Evolutionary conservation across 805 yeast genomes (phyloP).

Genomic region (Metschnikowia shivogae): DNA sequence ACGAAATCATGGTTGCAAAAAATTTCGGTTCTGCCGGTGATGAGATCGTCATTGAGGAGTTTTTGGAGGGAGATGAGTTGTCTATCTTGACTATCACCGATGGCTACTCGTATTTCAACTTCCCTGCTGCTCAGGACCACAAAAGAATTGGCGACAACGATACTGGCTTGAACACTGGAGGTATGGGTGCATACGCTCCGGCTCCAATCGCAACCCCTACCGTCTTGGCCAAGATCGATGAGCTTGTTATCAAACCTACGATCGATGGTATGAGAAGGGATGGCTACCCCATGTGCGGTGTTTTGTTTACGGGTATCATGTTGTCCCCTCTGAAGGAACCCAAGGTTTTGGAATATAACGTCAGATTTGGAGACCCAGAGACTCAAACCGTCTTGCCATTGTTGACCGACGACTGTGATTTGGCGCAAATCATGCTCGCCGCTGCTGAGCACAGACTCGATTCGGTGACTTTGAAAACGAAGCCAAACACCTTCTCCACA

Average conservation of each 20-base stretch:
- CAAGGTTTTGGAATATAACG: constrained; percentile 93
- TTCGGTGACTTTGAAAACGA: constrained; percentile 58
- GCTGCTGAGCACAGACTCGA: constrained; percentile 93
- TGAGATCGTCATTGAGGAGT: constrained; percentile 90
- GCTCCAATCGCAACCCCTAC: constrained; percentile 89
- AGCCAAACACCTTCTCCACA: constrained; percentile 61
- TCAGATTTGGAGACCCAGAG: constrained; percentile 98
- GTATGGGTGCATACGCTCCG: constrained; percentile 99
- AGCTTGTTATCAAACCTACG: constrained; percentile 79
- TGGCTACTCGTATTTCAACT: constrained; percentile 84
- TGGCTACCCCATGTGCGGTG: constrained; percentile 93
- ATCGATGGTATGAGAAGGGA: constrained; percentile 95
- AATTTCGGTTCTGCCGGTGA: constrained; percentile 94
- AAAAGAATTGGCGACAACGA: constrained; percentile 94
- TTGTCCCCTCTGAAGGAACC: constrained; percentile 78
- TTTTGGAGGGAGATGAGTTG: constrained; percentile 93
- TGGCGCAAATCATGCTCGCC: constrained; percentile 89
- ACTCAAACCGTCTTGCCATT: constrained; percentile 94
- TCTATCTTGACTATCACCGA: constrained; percentile 89
- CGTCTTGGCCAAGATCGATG: constrained; percentile 65
- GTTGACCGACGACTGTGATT: constrained; percentile 77
- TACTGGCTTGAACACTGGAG: constrained; percentile 94
- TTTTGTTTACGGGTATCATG: constrained; percentile 93
- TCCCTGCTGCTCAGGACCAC: constrained; percentile 98
- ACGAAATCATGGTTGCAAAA: constrained; percentile 83